These are phyloP conservation scores for Elsinoe perseae DNA, from an alignment of 2,329 filamentous ascomycete species.

Conservation along the genomic window DNA sequence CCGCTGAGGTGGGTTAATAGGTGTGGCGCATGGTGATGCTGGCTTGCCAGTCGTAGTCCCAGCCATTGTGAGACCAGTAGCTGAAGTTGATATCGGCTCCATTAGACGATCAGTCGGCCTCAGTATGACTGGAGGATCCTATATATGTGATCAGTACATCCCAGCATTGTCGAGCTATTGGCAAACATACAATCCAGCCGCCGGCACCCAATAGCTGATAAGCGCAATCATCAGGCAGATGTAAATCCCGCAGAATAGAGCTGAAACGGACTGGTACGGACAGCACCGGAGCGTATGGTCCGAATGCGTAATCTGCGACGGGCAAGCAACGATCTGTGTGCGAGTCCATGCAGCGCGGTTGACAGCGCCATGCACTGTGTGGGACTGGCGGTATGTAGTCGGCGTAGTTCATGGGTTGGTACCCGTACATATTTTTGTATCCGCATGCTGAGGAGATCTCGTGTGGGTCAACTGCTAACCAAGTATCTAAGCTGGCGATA, in stretches of 20 bases:
- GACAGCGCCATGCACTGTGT: not conserved
- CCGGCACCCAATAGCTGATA: not conserved
- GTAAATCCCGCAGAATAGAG: not conserved
- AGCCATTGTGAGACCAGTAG: no score
- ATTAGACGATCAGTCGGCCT: not conserved
- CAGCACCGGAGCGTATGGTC: not conserved
- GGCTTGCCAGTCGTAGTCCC: no score
- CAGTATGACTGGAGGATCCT: not conserved
- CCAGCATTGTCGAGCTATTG: no score
- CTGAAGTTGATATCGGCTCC: not conserved
- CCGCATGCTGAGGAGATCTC: not conserved
- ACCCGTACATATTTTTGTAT: not conserved
- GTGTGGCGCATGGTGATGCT: no score
- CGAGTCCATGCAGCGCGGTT: not conserved
- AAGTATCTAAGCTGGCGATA: not conserved
- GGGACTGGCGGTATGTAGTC: not conserved
- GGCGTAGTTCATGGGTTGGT: not conserved
- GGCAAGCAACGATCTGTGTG: not conserved
- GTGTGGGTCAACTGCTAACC: not conserved
- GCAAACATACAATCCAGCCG: not conserved
- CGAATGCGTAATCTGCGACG: not conserved
- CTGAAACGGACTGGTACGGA: not conserved
- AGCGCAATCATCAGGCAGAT: not conserved
- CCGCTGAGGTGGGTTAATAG: no score
- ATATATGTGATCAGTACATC: not conserved